Evolutionary conservation across 2,329 filamentous ascomycete species (phyloP), one percentile per base, ranked within the genome.

Genomic region (Fusarium neocosmosporiellum): DNA sequence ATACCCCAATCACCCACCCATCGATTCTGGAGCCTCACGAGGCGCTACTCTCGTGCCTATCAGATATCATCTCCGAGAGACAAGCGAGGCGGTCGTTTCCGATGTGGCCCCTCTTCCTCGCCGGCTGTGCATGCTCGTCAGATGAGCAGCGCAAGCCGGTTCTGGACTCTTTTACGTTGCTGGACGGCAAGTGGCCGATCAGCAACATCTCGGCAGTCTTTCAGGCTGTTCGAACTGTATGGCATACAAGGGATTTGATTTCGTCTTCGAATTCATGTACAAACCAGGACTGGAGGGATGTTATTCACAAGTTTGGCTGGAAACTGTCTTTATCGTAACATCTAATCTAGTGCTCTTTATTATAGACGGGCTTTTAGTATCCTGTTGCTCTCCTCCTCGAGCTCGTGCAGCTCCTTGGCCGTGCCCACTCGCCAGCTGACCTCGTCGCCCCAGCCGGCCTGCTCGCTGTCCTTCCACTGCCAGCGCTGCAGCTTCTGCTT

Each of bases 281-380:
- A 8, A 63, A 69, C 18, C 73, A 77, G 24, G 75, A 77, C 36
- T 77, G 75, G 75, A 74, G 69, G 20, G 69, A 73, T 18, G 59
- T 77, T 13, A 72, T 77, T 27, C 69, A 76, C 58, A 77, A 73
- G 13, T 77, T 77, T 65, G 75, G 75, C 9, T 77, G 75, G 75
- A 77, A 77, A 24, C 43, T 77, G 37, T 66, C 59, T 34, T 55
- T 74, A 22, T 59, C 57, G 53, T 69, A 67, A 67, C 27, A 55
- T 57, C 36, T 33, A 20, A 33, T 54, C 24, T 18, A 62, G 46
- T 8, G 11, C 11, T 6, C 24, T 31, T 39, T 24, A 41, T 53
- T 60, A 63, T 14, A 69, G 50, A 48, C 59, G 63, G 11, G 59
- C 54, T 33, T 55, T 69, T 4, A 50, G 16, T n/a, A 69, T 14